phyloP scores from a whole-genome alignment of 2,329 filamentous ascomycete species.

The Xenoacremonium recifei region DNA sequence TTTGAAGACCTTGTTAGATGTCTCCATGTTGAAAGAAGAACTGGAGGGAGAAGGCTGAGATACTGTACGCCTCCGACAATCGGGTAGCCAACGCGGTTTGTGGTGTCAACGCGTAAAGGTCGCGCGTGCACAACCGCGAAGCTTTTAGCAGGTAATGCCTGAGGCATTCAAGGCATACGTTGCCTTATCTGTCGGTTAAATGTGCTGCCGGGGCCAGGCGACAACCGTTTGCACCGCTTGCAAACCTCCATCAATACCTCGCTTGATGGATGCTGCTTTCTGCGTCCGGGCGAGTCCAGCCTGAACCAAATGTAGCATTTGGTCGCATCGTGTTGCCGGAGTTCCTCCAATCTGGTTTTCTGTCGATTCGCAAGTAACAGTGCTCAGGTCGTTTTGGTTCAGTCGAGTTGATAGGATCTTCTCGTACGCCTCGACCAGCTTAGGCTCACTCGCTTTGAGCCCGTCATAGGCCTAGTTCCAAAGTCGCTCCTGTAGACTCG shows the following conservation, averaged over 20 bases:
- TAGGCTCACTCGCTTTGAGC: slow-evolving; percentile 12
- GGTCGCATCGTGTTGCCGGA: slow-evolving; percentile 6
- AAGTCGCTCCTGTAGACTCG: slow-evolving; percentile 7
- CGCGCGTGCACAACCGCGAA: too few species aligned
- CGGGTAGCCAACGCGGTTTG: too few species aligned
- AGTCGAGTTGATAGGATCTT: slow-evolving; percentile 15
- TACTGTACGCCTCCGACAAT: too few species aligned
- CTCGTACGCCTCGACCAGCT: slow-evolving; percentile 19
- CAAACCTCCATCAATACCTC: slow-evolving; percentile 20
- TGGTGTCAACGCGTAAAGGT: too few species aligned
- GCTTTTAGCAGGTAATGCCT: too few species aligned
- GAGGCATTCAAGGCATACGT: too few species aligned
- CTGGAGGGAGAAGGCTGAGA: too few species aligned
- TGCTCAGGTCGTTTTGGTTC: background rate
- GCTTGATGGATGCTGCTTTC: slow-evolving; percentile 22
- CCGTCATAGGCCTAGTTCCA: slow-evolving; percentile 20
- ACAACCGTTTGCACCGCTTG: slow-evolving; percentile 20
- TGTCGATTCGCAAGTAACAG: background rate
- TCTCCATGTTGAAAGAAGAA: too few species aligned
- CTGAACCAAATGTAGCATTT: slow-evolving; percentile 31
- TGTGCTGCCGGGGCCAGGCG: too few species aligned
- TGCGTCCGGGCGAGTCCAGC: slow-evolving; percentile 26
- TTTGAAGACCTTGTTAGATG: too few species aligned
- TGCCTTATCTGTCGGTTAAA: too few species aligned
- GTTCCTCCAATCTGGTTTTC: slow-evolving; percentile 10